A percentile compares a stretch with the other conserved stretches of the same genome.
Evolutionary conservation across 352 stramenopile genomes (phyloP).

Genomic region (Globisporangium perplexum): DNA sequence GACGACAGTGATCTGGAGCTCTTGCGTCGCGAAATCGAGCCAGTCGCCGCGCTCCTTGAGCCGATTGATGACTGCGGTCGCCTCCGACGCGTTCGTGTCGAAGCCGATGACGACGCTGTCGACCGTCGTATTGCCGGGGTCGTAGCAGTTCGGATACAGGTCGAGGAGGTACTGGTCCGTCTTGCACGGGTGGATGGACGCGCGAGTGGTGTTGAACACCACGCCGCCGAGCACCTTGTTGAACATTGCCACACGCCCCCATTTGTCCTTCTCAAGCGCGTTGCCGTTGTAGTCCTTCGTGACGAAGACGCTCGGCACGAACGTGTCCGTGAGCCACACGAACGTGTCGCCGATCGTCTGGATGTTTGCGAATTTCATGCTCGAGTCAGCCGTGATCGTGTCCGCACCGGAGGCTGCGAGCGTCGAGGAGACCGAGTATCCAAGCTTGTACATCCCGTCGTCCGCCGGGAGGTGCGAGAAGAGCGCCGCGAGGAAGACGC

Average conservation of each 20-base stretch:
- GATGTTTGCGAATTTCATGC: conserved; percentile 46
- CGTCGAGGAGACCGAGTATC: conserved; percentile 22
- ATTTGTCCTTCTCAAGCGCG: conserved; percentile 19
- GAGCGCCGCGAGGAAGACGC: conserved; percentile 38
- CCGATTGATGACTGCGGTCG: conserved; percentile 13
- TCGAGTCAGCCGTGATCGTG: conserved; percentile 33
- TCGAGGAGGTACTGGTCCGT: conserved; percentile 24
- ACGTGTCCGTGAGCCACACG: conserved; percentile 35
- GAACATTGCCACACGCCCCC: conserved; percentile 19
- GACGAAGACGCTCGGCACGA: conserved; percentile 38
- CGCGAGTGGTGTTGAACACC: conserved; percentile 24
- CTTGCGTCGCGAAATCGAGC: conserved; percentile 31
- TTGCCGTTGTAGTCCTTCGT: conserved; percentile 46
- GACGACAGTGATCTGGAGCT: conserved; percentile 38
- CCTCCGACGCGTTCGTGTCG: conserved; percentile 30
- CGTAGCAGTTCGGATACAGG: conserved; percentile 44
- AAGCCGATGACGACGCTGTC: conserved; percentile 34
- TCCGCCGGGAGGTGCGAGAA: conserved; percentile 32
- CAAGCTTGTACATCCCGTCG: conserved; percentile 26
- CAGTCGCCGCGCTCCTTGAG: conserved; percentile 27
- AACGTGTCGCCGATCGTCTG: conserved; percentile 28
- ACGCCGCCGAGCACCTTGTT: conserved; percentile 35
- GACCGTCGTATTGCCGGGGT: conserved; percentile 14
- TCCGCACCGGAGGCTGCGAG: conserved; percentile 36
- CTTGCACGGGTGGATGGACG: conserved; percentile 17